Evolutionary conservation across 257 asterid genomes (phyloP), one percentile per base, ranked within the genome.

Genomic region (Primulina huaijiensis): DNA sequence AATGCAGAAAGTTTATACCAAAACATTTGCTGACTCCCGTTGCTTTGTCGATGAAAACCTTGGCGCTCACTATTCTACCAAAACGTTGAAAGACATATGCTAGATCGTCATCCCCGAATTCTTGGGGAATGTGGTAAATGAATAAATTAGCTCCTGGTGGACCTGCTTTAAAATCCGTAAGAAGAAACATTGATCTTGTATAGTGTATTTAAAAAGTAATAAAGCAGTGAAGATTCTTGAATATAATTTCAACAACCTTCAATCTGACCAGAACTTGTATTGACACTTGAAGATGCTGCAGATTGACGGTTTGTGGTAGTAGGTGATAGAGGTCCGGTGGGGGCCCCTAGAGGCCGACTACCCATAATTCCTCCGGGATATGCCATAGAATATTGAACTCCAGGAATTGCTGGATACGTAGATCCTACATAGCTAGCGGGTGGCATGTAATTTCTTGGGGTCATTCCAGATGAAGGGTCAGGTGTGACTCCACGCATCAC

Each of bases 61-160:
- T 94, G 2, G 95, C 96, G 53, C 99, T 94, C 85, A 94, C 56
- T 64, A 94, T 85, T 89, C 92, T 84, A 50, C 97, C 99, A 70
- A 84, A 94, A 31, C 81, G 86, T 77, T 84, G 88, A 81, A 94
- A 94, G 58, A 86, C 85, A 72, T 83, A 82, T 58, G 93, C 96
- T 37, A 94, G 97, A 76, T 94, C 97, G n/a, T 81, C 86, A 50
- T 94, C 97, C 5, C 95, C 96, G 60, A 80, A 94, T 76, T 91
- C 96, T 86, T 89, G 97, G 63, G 97, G 99, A 72, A 94, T 91
- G 82, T 94, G 97, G 88, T 85, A 94, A 64, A 94, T 94, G 79
- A 94, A 94, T 67, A 94, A 79, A 82, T 94, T 94, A 67, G 97
- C 92, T 68, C 99, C 97, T 8, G 90, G 89, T 40, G 99, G 99